phyloP scores from a whole-genome alignment of 108 stramenopile genomes.

The Stephanodiscus minutulus region DNA sequence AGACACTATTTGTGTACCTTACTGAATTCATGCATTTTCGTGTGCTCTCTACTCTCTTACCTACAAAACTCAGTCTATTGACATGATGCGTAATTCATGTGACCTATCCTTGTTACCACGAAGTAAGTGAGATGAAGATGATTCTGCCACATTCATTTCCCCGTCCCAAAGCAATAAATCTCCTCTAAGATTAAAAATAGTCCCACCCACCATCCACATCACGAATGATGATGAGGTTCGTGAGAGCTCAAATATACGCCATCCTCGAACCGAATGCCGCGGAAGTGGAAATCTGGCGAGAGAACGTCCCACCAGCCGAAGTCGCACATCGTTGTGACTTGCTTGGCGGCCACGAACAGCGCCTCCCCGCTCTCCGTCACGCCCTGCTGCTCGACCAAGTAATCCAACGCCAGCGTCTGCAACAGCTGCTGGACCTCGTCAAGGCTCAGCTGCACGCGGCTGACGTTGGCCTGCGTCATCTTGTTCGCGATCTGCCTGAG shows the following conservation, averaged over 20 bases:
- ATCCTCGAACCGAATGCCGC: constrained; percentile 81
- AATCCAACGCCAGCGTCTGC: constrained; percentile 86
- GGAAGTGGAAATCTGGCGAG: constrained; percentile 82
- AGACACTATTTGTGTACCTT: too few species aligned
- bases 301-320: constrained; percentile 87
- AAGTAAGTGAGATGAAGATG: too few species aligned
- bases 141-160: too few species aligned
- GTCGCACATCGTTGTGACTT: constrained; percentile 72
- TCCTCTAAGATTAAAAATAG: too few species aligned
- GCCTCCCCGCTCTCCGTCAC: constrained; percentile 48
- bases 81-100: too few species aligned
- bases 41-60: too few species aligned
- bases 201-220: too few species aligned
- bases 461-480: constrained; percentile 81
- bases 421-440: constrained; percentile 91
- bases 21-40: too few species aligned
- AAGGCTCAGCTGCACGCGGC: constrained; percentile 80
- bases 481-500: constrained; percentile 68
- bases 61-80: too few species aligned
- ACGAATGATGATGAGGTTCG: constrained; percentile 88
- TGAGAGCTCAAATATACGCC: constrained; percentile 72
- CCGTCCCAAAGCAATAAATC: too few species aligned
- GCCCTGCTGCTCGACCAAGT: constrained; percentile 66
- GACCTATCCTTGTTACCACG: too few species aligned
- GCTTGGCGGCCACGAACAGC: constrained; percentile 59